Conservation (phyloP, 805 yeast genomes). For the Starmerella riodocensis region DNA sequence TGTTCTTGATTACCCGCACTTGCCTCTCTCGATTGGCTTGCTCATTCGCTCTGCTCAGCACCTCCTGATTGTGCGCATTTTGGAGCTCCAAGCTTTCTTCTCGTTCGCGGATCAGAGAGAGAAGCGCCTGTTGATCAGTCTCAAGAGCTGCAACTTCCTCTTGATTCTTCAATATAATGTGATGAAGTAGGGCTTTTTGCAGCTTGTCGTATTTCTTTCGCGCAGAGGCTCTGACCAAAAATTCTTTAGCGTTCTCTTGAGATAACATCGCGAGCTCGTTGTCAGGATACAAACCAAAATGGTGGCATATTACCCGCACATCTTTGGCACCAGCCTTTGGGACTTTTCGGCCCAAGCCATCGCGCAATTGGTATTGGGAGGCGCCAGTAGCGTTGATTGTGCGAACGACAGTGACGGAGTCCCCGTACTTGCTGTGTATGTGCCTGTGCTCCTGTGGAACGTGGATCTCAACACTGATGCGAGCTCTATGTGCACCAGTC, state of each 20-base stretch:
- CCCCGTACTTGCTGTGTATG: conserved; percentile 53
- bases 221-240: conserved; percentile 64
- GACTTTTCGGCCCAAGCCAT: conserved; percentile 38
- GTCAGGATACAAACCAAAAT: conserved; percentile 64
- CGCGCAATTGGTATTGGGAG: conserved; percentile 41
- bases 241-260: conserved; percentile 87
- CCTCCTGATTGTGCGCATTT: conserved; percentile 1
- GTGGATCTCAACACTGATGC: conserved; percentile 46
- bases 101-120: neutral
- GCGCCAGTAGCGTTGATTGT: conserved; percentile 39
- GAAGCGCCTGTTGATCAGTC: neutral
- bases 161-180: conserved; percentile 30
- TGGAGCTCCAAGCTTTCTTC: neutral
- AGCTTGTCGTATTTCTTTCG: conserved; percentile 60
- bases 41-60: conserved; percentile 1
- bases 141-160: conserved; percentile 25
- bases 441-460: conserved; percentile 51
- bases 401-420: conserved; percentile 56
- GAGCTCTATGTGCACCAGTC: conserved; percentile 61
- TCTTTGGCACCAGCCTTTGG: conserved; percentile 41
- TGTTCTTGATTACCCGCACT: conserved; percentile 1
- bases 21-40: neutral
- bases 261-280: conserved; percentile 88
- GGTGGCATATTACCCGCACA: conserved; percentile 53
- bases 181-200: conserved; percentile 36